Base-by-base conservation (phyloP, 768 basidiomycete species). In the Macrocybe gigantea region DNA sequence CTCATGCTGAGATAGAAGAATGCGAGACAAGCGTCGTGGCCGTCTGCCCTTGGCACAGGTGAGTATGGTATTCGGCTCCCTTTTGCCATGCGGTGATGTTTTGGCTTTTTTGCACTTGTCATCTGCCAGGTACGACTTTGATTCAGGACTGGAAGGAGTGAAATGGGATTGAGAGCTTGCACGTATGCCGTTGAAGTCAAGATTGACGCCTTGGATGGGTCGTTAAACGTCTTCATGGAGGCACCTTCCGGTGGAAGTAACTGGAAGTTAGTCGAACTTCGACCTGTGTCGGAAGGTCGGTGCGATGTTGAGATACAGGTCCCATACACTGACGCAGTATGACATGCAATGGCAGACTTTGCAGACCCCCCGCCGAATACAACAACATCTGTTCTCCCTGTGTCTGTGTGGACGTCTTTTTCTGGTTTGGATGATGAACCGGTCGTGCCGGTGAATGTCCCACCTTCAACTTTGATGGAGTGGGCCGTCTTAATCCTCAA, bases 401-500 rank as follows among this genome's bases (percentile, higher is more conserved):
- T 47, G 33, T 56, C 46, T 43, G 53, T 38, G 38, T 42, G 30
- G 14, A 38, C 39, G 12, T 33, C 34, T 15, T 39, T 30, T 36
- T 43, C 33, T 35, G 55, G 37, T 15, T 41, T 51, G 0, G 33
- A 54, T 46, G 60, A 62, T 13, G 79, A 80, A 52, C 72, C 73
- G 5, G 56, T 85, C 4, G 72, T 83, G 2, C 83, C 83, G 1
- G 30, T 50, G 1, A 54, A 63, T 0, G 60, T 75, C 41, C 59
- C 79, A 0, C 87, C 87, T 5, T 77, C 65, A n/a, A 84, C 85
- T 0, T 70, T 90, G 9, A 80, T 88, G 59, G 76, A 87, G 58
- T 90, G 83, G 80, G 85, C 86, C 1, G 84, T 87, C 5, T 66
- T 88, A 6, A 86, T 92, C 43, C 69, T 92, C 29, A 85, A 87